A percentile compares a stretch with the other conserved stretches of the same genome.
Conservation (phyloP, 164 flowering plant species). For the Macadamia tetraphylla region DNA sequence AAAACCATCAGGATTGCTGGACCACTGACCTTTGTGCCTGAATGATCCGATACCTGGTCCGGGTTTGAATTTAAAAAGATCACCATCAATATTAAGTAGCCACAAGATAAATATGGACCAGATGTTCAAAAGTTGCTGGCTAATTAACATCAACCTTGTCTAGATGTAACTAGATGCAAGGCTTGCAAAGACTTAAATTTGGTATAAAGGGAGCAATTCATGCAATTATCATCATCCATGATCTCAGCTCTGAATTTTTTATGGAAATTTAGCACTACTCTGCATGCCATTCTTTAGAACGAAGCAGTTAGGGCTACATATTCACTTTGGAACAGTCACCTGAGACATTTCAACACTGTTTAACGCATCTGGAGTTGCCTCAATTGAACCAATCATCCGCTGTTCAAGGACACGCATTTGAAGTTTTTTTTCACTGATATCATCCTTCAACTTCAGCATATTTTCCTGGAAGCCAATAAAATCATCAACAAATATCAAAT, state of each 20-base stretch:
- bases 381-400: constrained; percentile 64
- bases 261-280: not conserved
- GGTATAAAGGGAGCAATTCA: too few relatives aligned
- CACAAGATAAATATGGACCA: not conserved
- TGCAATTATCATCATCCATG: not conserved
- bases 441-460: constrained; percentile 55
- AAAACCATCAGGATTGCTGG: too few relatives aligned
- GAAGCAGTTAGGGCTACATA: not conserved
- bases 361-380: constrained; percentile 34
- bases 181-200: not conserved
- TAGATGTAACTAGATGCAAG: not conserved
- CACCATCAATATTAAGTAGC: not conserved
- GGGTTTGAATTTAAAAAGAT: too few relatives aligned
- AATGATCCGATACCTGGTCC: too few relatives aligned
- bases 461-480: constrained; percentile 39
- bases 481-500: constrained; percentile 8
- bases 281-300: not conserved
- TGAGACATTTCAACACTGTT: constrained; percentile 44
- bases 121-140: not conserved
- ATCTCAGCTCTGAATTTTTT: not conserved
- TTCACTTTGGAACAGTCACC: constrained; percentile 31
- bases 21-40: too few relatives aligned
- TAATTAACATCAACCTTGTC: not conserved
- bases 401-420: constrained; percentile 68
- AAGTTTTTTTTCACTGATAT: constrained; percentile 66